These are phyloP conservation scores for Annulohypoxylon nitens DNA, from an alignment of 495 filamentous ascomycete species.

Conservation along the genomic window DNA sequence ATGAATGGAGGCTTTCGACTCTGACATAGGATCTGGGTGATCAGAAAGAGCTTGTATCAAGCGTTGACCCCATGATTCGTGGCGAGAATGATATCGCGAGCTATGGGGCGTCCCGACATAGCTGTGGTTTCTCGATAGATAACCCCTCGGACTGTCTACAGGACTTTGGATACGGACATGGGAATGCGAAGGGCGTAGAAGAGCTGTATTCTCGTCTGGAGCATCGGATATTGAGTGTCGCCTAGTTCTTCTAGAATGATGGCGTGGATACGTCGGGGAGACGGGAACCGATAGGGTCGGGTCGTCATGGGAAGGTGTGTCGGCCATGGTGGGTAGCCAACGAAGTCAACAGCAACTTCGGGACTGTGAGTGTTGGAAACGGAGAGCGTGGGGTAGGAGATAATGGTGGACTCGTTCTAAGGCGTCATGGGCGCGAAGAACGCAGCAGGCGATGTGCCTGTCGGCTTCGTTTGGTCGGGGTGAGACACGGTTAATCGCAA, in stretches of 20 bases:
- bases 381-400: not conserved
- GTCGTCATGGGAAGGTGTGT: conserved; percentile 24
- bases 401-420: conserved; percentile 11
- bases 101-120: conserved; percentile 48
- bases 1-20: conserved; percentile 71
- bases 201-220: conserved; percentile 62
- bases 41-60: conserved; percentile 65
- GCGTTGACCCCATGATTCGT: conserved; percentile 70
- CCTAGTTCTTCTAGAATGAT: conserved; percentile 36
- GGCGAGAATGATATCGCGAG: conserved; percentile 73
- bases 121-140: conserved; percentile 63
- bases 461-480: conserved; percentile 17
- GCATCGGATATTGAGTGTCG: conserved; percentile 52
- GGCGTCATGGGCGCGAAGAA: conserved; percentile 29
- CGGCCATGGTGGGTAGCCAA: conserved; percentile 33
- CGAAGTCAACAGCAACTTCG: not conserved
- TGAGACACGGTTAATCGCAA: conserved; percentile 10
- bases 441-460: conserved; percentile 17
- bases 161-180: conserved; percentile 59
- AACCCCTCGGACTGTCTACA: conserved; percentile 53
- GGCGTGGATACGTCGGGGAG: conserved; percentile 37
- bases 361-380: not conserved
- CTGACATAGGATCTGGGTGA: conserved; percentile 63
- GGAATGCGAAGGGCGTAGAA: conserved; percentile 57
- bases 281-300: conserved; percentile 33